phyloP scores from a whole-genome alignment of 495 filamentous ascomycete genomes.

The Lophiotrema nucula region DNA sequence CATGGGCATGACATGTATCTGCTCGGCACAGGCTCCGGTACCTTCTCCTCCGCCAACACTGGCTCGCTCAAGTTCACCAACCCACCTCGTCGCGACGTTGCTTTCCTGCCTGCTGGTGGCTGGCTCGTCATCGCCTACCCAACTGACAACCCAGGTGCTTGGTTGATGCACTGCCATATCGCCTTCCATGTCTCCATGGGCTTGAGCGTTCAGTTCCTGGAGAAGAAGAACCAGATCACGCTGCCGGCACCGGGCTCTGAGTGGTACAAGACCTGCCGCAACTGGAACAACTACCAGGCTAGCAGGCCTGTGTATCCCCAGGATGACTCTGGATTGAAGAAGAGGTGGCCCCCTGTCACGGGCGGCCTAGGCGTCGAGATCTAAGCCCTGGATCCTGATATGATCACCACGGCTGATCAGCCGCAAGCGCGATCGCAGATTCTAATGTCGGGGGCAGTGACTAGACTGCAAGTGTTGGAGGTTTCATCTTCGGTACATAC shows the following conservation, averaged over 20 bases:
- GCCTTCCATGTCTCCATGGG: conserved; percentile 39
- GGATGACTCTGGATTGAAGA: conserved; percentile 30
- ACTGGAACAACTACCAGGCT: conserved; percentile 22
- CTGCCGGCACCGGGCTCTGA: conserved; percentile 6
- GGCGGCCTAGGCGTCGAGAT: neutral
- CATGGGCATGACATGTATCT: conserved; percentile 41
- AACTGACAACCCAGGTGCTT: conserved; percentile 37
- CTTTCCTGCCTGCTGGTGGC: conserved; percentile 33
- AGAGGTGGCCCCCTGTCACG: conserved; percentile 22
- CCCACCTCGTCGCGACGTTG: conserved; percentile 37
- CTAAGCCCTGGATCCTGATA: too few relatives aligned
- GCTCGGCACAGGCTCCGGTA: conserved; percentile 31
- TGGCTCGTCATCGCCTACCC: conserved; percentile 40
- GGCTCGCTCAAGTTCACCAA: conserved; percentile 32
- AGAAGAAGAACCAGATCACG: conserved; percentile 26
- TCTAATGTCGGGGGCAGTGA: too few relatives aligned
- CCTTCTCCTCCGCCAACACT: conserved; percentile 19
- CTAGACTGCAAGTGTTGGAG: too few relatives aligned
- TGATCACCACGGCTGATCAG: neutral
- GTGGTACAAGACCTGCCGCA: conserved; percentile 28
- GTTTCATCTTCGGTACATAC: neutral
- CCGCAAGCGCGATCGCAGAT: neutral
- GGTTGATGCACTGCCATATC: conserved; percentile 41
- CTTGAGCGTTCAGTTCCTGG: conserved; percentile 37
- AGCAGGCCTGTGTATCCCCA: conserved; percentile 25